These are phyloP conservation scores for Candida sp. DNA, from an alignment of 1,139 yeast genomes.

Conservation along the genomic window DNA sequence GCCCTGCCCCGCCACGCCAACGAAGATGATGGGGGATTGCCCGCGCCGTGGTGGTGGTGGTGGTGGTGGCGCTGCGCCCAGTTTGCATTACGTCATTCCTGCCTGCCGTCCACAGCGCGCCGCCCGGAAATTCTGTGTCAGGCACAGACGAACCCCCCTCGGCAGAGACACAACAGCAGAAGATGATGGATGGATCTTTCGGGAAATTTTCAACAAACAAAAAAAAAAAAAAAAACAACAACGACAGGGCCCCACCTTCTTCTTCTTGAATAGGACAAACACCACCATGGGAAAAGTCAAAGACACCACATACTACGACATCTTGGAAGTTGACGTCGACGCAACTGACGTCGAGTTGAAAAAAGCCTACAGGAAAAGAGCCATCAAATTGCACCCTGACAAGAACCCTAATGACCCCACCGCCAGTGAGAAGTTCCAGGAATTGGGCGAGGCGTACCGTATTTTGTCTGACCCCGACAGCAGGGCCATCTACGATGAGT, in stretches of 20 bases:
- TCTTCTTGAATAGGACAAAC: not conserved
- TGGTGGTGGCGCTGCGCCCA: no score
- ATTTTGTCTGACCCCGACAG: conserved; percentile 40
- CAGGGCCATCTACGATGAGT: conserved; percentile 45
- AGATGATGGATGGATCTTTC: not conserved
- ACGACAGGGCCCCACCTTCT: not conserved
- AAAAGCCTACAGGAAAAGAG: conserved; percentile 93
- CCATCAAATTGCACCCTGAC: conserved; percentile 95
- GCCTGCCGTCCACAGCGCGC: no score
- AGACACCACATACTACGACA: conserved; percentile 89
- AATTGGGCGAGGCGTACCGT: conserved; percentile 62
- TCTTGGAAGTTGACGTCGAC: conserved; percentile 75
- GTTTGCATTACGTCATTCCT: no score
- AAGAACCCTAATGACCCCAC: conserved; percentile 79
- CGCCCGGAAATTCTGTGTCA: no score
- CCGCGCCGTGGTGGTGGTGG: no score
- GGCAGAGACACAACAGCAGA: no score
- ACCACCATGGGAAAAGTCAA: conserved; percentile 64
- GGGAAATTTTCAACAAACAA: not conserved
- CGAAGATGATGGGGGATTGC: no score
- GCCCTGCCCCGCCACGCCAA: no score
- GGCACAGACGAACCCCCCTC: no score
- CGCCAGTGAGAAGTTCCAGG: conserved; percentile 96
- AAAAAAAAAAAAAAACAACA: not conserved
- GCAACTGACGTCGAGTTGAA: conserved; percentile 88